phyloP scores from a whole-genome alignment of 2,329 filamentous ascomycete genomes.

The Lasiodiplodia citricola region DNA sequence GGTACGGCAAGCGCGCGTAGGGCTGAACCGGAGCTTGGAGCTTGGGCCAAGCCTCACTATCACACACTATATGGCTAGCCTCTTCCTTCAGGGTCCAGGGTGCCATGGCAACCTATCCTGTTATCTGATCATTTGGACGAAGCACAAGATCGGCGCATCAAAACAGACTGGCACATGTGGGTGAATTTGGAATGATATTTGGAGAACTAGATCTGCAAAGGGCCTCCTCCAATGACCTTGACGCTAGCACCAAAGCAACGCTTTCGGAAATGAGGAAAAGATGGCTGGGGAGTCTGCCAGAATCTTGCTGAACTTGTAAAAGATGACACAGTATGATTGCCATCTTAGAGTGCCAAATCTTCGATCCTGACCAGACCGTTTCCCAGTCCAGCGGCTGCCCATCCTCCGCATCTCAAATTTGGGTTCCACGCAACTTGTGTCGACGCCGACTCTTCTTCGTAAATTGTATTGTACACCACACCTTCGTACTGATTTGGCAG shows the following conservation, averaged over 20 bases:
- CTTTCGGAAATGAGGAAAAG: background rate
- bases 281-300: background rate
- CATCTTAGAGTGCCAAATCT: slow-evolving; percentile 42
- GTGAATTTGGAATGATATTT: background rate
- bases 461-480: slow-evolving; percentile 47
- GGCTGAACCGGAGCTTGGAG: slow-evolving; percentile 21
- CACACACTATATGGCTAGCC: background rate
- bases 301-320: background rate
- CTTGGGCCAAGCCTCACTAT: background rate
- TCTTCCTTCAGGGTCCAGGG: background rate
- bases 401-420: slow-evolving; percentile 55
- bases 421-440: slow-evolving; percentile 57
- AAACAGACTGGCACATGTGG: background rate
- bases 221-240: background rate
- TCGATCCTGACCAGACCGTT: slow-evolving; percentile 57
- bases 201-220: background rate
- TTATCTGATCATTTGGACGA: background rate
- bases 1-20: slow-evolving; percentile 19
- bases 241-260: background rate
- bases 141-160: background rate
- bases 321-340: background rate
- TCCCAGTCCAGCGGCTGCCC: slow-evolving; percentile 57
- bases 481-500: slow-evolving; percentile 34
- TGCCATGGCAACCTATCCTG: background rate
- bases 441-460: slow-evolving; percentile 52